Conservation (phyloP, 208 protist species). For the Trypanosoma cruzi region DNA sequence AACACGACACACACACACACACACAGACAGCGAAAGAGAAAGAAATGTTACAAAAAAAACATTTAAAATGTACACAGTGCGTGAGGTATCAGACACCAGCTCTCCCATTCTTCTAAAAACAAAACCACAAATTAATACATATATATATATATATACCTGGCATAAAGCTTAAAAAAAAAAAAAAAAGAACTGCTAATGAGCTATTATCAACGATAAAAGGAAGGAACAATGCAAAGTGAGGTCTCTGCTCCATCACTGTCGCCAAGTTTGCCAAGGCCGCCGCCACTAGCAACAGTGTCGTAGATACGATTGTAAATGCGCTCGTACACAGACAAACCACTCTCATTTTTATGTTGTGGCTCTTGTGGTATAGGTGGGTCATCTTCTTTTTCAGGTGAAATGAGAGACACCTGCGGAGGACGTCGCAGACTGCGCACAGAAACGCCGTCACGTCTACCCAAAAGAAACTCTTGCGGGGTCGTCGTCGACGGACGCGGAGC, state of each 20-base stretch:
- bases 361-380: neutral
- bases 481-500: slow-evolving; percentile 9
- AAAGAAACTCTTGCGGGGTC: slow-evolving; percentile 21
- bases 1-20: neutral
- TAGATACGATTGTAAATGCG: slow-evolving; percentile 37
- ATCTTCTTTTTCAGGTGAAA: slow-evolving; percentile 22
- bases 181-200: slow-evolving; percentile 1
- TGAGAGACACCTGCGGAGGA: slow-evolving; percentile 22
- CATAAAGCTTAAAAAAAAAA: slow-evolving; percentile 15
- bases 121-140: slow-evolving; percentile 6
- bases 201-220: slow-evolving; percentile 7
- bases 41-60: neutral
- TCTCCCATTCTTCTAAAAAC: slow-evolving; percentile 3
- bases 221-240: slow-evolving; percentile 2
- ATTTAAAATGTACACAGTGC: neutral
- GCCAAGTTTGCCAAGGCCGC: neutral
- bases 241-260: neutral
- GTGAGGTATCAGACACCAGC: neutral
- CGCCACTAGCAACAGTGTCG: neutral
- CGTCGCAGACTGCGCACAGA: slow-evolving; percentile 34
- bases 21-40: neutral
- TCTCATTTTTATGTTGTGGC: neutral
- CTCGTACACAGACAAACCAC: slow-evolving; percentile 26
- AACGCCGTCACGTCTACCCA: slow-evolving; percentile 18
- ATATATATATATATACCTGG: slow-evolving; percentile 15